phyloP scores from a whole-genome alignment of 2,329 filamentous ascomycete species.

The Drechslerella coelobrocha region DNA sequence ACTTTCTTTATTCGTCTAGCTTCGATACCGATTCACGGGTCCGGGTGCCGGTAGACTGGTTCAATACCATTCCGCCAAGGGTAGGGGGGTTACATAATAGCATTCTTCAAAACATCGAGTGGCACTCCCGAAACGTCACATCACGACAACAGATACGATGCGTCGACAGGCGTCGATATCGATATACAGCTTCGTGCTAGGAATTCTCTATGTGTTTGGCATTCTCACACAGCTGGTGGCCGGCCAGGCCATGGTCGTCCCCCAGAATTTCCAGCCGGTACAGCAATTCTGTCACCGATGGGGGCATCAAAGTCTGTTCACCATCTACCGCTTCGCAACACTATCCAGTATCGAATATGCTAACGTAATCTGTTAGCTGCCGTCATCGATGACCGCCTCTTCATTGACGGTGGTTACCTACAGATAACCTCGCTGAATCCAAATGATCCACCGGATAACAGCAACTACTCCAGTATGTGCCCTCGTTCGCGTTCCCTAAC shows the following conservation, averaged over 20 bases:
- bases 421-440: constrained; percentile 54
- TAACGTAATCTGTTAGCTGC: constrained; percentile 57
- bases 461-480: constrained; percentile 66
- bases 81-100: too few species aligned
- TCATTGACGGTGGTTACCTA: constrained; percentile 69
- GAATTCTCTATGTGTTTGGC: neutral
- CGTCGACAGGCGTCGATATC: too few species aligned
- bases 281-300: neutral
- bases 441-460: constrained; percentile 57
- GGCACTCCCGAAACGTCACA: too few species aligned
- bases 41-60: too few species aligned
- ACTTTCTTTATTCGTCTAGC: neutral
- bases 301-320: neutral
- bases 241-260: neutral
- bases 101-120: too few species aligned
- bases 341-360: too few species aligned
- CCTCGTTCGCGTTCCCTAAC: too few species aligned
- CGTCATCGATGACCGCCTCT: constrained; percentile 67
- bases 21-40: too few species aligned
- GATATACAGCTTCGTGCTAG: too few species aligned
- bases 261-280: neutral
- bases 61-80: too few species aligned
- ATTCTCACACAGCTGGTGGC: neutral
- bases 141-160: too few species aligned
- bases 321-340: too few species aligned